Evolutionary conservation across 305 asterid species (phyloP).

Genomic region (Fraxinus baroniana): DNA sequence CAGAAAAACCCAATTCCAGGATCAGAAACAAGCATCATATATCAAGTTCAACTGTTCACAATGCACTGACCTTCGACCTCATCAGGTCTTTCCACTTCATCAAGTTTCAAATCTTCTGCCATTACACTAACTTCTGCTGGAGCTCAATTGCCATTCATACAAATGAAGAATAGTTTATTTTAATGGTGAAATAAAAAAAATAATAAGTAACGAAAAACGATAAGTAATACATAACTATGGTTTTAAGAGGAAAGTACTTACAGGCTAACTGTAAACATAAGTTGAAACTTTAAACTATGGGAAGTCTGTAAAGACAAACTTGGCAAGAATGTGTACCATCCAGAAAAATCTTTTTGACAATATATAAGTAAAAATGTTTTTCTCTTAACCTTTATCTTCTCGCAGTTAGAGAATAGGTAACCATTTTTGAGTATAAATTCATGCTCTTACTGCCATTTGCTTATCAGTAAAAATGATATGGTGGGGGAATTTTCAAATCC

Average conservation of each 20-base stretch:
- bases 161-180: not conserved
- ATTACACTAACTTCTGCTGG: slow-evolving; percentile 29
- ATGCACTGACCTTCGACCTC: slow-evolving; percentile 36
- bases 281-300: not conserved
- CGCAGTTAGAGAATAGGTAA: not conserved
- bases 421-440: not conserved
- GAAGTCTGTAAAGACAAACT: not conserved
- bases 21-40: not conserved
- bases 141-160: slow-evolving; percentile 9
- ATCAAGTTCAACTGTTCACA: not conserved
- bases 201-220: not conserved
- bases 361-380: not conserved
- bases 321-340: not conserved
- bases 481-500: not conserved
- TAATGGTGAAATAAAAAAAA: not conserved
- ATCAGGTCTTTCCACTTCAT: slow-evolving; percentile 33
- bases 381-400: not conserved
- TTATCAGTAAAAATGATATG: not conserved
- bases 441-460: not conserved
- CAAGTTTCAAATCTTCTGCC: slow-evolving; percentile 38
- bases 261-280: not conserved
- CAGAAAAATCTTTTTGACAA: not conserved
- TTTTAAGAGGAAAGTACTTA: not conserved
- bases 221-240: not conserved
- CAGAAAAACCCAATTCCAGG: not conserved